Evolutionary conservation across 2,329 filamentous ascomycete species (phyloP).

Genomic region (Magnaporthiopsis rhizophila): DNA sequence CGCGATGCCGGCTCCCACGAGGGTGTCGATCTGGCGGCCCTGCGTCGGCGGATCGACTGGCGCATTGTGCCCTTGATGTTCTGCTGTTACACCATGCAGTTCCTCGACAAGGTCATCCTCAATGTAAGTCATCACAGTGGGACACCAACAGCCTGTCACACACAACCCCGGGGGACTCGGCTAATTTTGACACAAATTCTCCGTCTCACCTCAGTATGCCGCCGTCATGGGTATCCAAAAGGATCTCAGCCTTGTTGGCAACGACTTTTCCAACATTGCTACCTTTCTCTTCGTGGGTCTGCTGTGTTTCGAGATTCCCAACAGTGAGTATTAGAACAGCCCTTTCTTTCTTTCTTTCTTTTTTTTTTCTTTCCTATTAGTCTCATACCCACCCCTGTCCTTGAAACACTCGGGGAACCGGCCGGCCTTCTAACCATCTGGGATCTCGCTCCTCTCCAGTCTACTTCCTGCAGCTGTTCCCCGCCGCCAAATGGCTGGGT

Average conservation of each 20-base stretch:
- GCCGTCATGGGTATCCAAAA: constrained; percentile 55
- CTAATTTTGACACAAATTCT: neutral
- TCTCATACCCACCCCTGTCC: neutral
- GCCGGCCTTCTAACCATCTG: neutral
- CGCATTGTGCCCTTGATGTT: constrained; percentile 13
- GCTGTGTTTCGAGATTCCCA: constrained; percentile 50
- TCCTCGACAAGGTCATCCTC: constrained; percentile 44
- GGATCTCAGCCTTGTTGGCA: constrained; percentile 46
- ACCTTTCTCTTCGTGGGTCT: constrained; percentile 57
- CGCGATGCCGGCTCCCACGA: constrained; percentile 23
- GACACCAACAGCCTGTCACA: neutral
- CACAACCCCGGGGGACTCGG: constrained; percentile 1
- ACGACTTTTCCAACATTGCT: constrained; percentile 55
- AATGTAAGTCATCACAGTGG: constrained; percentile 36
- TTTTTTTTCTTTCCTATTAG: neutral
- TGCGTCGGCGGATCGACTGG: constrained; percentile 36
- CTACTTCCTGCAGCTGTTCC: constrained; percentile 24
- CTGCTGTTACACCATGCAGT: constrained; percentile 14
- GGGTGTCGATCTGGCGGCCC: constrained; percentile 30
- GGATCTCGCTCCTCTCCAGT: constrained; percentile 11
- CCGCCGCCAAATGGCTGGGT: constrained; percentile 25
- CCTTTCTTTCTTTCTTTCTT: neutral
- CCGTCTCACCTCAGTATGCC: constrained; percentile 38
- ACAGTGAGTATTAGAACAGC: constrained; percentile 30
- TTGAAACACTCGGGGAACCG: neutral